A percentile compares a stretch with the other conserved stretches of the same genome.
These are phyloP conservation scores for Neurospora hispaniola DNA, from an alignment of 495 filamentous ascomycete genomes.

Conservation along the genomic window DNA sequence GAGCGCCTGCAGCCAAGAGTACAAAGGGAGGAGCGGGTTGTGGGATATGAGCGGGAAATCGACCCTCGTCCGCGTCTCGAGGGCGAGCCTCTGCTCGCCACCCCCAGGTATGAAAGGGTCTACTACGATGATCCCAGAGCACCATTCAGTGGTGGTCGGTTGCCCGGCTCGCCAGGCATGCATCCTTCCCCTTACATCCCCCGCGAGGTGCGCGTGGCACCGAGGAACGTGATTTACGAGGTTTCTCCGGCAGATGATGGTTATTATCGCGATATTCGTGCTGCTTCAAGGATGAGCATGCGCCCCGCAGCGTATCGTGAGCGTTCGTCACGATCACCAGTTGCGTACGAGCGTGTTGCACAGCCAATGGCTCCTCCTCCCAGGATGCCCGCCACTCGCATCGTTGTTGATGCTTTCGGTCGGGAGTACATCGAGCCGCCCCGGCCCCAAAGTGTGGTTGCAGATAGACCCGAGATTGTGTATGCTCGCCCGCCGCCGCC, in stretches of 20 bases:
- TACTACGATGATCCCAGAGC: slow-evolving; percentile 25
- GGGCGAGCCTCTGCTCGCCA: slow-evolving; percentile 12
- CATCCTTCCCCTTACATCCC: slow-evolving; percentile 35
- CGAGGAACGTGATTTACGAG: neutral
- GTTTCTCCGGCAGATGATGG: slow-evolving; percentile 17
- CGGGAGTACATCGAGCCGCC: slow-evolving; percentile 58
- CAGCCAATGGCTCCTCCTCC: slow-evolving; percentile 44
- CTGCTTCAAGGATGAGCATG: slow-evolving; percentile 30
- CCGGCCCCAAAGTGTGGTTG: slow-evolving; percentile 27
- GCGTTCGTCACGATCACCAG: slow-evolving; percentile 45
- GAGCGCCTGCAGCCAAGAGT: slow-evolving; percentile 14
- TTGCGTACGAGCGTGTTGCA: slow-evolving; percentile 38
- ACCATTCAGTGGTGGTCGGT: slow-evolving; percentile 37
- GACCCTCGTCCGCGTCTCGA: slow-evolving; percentile 11
- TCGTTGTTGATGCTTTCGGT: slow-evolving; percentile 61
- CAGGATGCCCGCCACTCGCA: slow-evolving; percentile 43
- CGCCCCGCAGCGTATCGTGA: slow-evolving; percentile 41
- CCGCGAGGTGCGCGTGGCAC: slow-evolving; percentile 30
- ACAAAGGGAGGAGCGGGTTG: slow-evolving; percentile 16
- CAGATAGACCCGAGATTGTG: slow-evolving; percentile 36
- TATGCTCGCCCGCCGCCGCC: slow-evolving; percentile 32
- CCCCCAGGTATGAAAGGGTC: slow-evolving; percentile 25
- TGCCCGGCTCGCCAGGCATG: slow-evolving; percentile 37
- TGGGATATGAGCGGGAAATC: slow-evolving; percentile 18
- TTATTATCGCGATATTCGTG: slow-evolving; percentile 45